Base-by-base conservation (phyloP, 805 yeast species). In the Lipomyces japonicus region DNA sequence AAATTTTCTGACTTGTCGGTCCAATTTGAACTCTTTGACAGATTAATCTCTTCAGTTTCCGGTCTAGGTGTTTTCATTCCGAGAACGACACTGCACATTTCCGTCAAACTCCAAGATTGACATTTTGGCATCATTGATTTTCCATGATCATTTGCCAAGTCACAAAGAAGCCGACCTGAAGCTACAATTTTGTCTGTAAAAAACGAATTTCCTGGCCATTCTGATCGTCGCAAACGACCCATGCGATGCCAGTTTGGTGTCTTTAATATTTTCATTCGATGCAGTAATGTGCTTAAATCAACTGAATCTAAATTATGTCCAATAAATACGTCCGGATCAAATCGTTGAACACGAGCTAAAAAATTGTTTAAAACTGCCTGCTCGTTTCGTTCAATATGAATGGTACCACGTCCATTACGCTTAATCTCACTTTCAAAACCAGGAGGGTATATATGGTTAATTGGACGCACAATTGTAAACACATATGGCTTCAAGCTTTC, bases 61-160 rank as follows among this genome's bases (percentile, higher is more conserved):
- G 81, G 67, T 7, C 87, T 75, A 12, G 37, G 16, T 6, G 6
- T 14, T 12, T 71, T 78, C 61, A 77, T 78, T 54, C 78, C 80
- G 60, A 96, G 82, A 16, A 86, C 85, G 43, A 86, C 77, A 26
- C 80, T 82, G 60, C 81, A 84, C 97, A 93, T 93, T 67, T 93
- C 98, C 12, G 85, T 75, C 50, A 93, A 73, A 51, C 87, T 95
- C 96, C 96, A 93, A 16, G 91, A 85, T 67, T 88, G 95, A 70
- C 97, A 93, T 65, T 89, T 88, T 3, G 84, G 73, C 3, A 96
- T 88, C 55, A 91, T 72, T 0, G 97, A 90, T 65, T 85, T 93
- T 42, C 97, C 98, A 81, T 90, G 78, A 62, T 88, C 96, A 67
- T 93, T 93, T 44, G 91, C 88, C 63, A 93, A 80, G 68, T 93